phyloP scores from a whole-genome alignment of 306 rosid species.

The Sicyos baderoa region DNA sequence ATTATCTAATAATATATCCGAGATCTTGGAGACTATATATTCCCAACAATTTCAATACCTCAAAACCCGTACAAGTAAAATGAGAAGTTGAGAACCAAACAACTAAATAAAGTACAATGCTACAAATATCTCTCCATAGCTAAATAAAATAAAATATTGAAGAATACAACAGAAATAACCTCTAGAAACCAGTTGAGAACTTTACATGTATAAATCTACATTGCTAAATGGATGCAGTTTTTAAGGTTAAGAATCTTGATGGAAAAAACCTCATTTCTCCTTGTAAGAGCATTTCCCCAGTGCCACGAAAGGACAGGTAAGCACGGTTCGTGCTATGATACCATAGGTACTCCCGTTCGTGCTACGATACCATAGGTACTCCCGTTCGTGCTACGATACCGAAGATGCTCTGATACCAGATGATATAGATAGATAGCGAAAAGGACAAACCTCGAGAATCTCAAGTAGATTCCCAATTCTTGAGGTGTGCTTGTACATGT shows the following conservation, averaged over 20 bases:
- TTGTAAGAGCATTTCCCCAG: too few species aligned
- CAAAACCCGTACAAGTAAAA: neutral
- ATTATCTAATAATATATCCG: too few species aligned
- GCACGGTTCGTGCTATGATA: neutral
- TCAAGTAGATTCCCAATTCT: constrained; percentile 3
- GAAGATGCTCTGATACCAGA: neutral
- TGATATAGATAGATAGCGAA: neutral
- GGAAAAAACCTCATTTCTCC: too few species aligned
- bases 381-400: too few species aligned
- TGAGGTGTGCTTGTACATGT: constrained; percentile 13
- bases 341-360: neutral
- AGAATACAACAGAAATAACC: neutral
- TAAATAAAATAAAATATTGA: neutral
- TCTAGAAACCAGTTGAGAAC: too few species aligned
- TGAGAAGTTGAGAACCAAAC: neutral
- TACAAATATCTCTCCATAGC: neutral
- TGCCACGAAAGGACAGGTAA: too few species aligned
- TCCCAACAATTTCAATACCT: too few species aligned
- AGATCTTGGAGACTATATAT: too few species aligned
- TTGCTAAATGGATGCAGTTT: too few species aligned
- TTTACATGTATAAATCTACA: too few species aligned
- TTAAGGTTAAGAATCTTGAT: too few species aligned
- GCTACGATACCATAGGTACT: neutral
- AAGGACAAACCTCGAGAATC: constrained; percentile 6
- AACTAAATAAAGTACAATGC: neutral